These are phyloP conservation scores for Clavispora santaluciae DNA, from an alignment of 805 yeast genomes.

Conservation along the genomic window DNA sequence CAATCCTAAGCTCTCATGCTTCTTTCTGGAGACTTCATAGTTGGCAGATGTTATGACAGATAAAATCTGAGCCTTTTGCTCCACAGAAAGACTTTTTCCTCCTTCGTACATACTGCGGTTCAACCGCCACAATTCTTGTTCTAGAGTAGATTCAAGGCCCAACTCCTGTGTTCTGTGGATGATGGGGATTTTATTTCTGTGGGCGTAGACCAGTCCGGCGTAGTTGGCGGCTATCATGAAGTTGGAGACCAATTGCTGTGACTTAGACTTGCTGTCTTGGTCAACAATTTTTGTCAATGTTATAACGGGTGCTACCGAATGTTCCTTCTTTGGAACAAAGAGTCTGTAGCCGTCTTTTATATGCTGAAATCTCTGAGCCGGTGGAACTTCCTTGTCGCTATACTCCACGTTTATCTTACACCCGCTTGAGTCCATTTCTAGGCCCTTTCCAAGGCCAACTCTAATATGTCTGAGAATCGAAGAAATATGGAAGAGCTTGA, in stretches of 20 bases:
- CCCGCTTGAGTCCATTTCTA: constrained; percentile 15
- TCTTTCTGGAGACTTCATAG: constrained; percentile 38
- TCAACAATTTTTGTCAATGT: constrained; percentile 9
- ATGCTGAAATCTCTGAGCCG: constrained; percentile 1
- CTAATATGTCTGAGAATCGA: constrained; percentile 21
- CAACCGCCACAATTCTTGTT: constrained; percentile 21
- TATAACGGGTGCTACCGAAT: constrained; percentile 6
- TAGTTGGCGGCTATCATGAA: constrained; percentile 77
- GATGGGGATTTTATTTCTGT: constrained; percentile 43
- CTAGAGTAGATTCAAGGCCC: constrained; percentile 20
- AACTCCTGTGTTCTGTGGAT: constrained; percentile 41
- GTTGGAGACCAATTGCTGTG: constrained; percentile 71
- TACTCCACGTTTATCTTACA: constrained; percentile 15
- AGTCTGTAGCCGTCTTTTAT: constrained; percentile 12
- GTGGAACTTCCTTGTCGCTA: not conserved
- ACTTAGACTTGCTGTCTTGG: constrained; percentile 32
- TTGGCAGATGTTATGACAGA: constrained; percentile 51
- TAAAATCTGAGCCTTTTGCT: constrained; percentile 40
- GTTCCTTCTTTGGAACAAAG: constrained; percentile 2
- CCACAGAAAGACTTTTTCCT: constrained; percentile 22
- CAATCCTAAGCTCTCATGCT: constrained; percentile 64
- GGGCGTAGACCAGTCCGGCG: constrained; percentile 48
- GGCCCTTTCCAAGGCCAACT: constrained; percentile 18
- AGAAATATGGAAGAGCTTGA: constrained; percentile 24
- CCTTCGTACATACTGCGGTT: constrained; percentile 14